These are phyloP conservation scores for Colletotrichum caudatum DNA, from an alignment of 2,329 filamentous ascomycete genomes.

Conservation along the genomic window DNA sequence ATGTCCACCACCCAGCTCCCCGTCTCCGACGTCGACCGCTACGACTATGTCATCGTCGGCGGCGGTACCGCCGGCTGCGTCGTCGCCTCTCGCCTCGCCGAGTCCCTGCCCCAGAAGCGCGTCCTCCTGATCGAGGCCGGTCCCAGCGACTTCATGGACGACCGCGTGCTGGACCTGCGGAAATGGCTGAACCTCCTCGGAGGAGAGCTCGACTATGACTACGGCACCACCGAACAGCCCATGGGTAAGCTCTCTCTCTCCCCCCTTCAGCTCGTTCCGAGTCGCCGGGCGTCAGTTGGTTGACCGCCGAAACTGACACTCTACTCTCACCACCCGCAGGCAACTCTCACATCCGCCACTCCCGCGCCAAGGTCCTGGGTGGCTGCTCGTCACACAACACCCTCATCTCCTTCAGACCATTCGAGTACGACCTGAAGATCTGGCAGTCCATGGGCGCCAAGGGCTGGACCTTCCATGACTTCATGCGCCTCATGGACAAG, in stretches of 20 bases:
- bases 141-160: conserved; percentile 89
- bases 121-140: conserved; percentile 89
- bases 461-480: conserved; percentile 88
- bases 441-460: conserved; percentile 86
- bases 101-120: conserved; percentile 85
- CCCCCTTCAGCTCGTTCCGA: not conserved
- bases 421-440: conserved; percentile 86
- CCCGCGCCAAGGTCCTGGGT: conserved; percentile 90
- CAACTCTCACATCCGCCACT: conserved; percentile 93
- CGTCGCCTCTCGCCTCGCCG: conserved; percentile 80
- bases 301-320: not conserved
- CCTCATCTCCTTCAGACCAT: conserved; percentile 90
- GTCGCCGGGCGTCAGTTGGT: not conserved
- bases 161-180: conserved; percentile 86
- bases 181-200: conserved; percentile 89
- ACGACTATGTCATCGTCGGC: conserved; percentile 88
- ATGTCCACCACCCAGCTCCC: conserved; percentile 77
- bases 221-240: conserved; percentile 88
- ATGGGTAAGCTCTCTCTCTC: conserved; percentile 63
- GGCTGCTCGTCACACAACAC: conserved; percentile 96
- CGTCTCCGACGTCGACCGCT: conserved; percentile 72
- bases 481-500: conserved; percentile 85
- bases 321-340: conserved; percentile 58
- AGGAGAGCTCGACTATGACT: conserved; percentile 91
- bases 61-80: conserved; percentile 90